Conservation (phyloP, 352 stramenopile species). For the Phytophthora europaea region DNA sequence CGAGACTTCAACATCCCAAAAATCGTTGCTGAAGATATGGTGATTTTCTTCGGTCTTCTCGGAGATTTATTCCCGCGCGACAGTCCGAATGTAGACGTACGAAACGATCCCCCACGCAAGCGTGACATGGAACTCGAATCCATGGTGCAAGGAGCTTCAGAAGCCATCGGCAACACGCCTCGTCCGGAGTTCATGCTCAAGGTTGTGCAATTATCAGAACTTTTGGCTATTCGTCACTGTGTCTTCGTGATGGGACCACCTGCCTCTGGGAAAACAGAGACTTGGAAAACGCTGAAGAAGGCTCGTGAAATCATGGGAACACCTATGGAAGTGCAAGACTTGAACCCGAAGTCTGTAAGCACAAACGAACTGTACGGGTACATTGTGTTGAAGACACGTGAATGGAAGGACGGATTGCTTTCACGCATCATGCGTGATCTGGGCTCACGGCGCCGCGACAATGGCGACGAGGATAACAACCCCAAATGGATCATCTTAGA, state of each 20-base stretch:
- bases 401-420: conserved; percentile 97
- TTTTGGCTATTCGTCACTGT: conserved; percentile 96
- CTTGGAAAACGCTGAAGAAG: conserved; percentile 94
- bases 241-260: conserved; percentile 97
- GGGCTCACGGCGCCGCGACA: conserved; percentile 90
- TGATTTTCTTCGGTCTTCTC: conserved; percentile 96
- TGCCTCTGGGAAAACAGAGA: conserved; percentile 95
- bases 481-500: conserved; percentile 98
- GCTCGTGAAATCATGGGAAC: conserved; percentile 90
- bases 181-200: conserved; percentile 93
- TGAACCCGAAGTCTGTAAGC: conserved; percentile 97
- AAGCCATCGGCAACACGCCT: conserved; percentile 86
- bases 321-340: conserved; percentile 92
- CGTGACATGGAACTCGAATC: conserved; percentile 94
- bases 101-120: conserved; percentile 93
- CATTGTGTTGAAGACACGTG: conserved; percentile 95
- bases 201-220: conserved; percentile 95
- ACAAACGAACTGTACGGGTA: conserved; percentile 97
- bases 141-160: conserved; percentile 85
- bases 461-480: conserved; percentile 91
- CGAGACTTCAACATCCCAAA: conserved; percentile 98
- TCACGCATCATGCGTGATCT: conserved; percentile 97
- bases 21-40: conserved; percentile 96
- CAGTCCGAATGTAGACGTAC: conserved; percentile 86
- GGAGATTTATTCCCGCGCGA: conserved; percentile 95